Base-by-base conservation (phyloP, 169 alveolate genomes). In the Plasmodium falciparum region DNA sequence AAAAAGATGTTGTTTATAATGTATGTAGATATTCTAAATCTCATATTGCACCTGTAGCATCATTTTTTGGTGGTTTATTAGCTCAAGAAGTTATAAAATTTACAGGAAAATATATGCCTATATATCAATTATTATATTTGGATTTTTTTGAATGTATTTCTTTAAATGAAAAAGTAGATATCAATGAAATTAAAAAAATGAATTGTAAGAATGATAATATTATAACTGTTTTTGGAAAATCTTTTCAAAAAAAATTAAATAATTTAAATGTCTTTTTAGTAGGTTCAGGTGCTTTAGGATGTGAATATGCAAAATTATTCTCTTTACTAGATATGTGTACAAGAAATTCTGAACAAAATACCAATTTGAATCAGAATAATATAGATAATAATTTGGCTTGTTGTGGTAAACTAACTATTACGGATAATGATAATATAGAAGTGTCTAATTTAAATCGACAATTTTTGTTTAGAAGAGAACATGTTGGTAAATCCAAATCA, bases 211-310 rank as follows among this genome's bases (percentile, higher is more conserved):
- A 95, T 22, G 93, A 94, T 85, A 83, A 85, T 33, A 91, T 91
- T 52, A 94, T 93, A 29, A 73, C 88, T 0, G 88, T 95, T 9
- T 83, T 95, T 80, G 93, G 96, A 89, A 94, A 92, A 20, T 63
- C 83, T 12, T 72, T 74, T 67, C 93, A 47, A 49, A 61, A 86
- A 45, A 95, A 89, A 69, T 88, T 94, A 24, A 93, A 92, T 63
- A 83, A 89, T 49, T 74, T 73, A 39, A 62, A 66, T 39, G 59
- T 59, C 11, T 73, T 96, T 74, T 85, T 97, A 95, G 99, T 98
- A 9, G 99, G 99, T 15, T 98, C 99, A 50, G 99, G 99, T 0
- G 99, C 99, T 12, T 93, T 98, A 54, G 99, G 99, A 11, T 99
- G 99, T 88, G 99, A 99, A 89, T 97, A 96, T 67, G 95, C 99